Evolutionary conservation across 169 alveolate species (phyloP), one percentile per base, ranked within the genome.

Genomic region (Gregarina niphandrodes): DNA sequence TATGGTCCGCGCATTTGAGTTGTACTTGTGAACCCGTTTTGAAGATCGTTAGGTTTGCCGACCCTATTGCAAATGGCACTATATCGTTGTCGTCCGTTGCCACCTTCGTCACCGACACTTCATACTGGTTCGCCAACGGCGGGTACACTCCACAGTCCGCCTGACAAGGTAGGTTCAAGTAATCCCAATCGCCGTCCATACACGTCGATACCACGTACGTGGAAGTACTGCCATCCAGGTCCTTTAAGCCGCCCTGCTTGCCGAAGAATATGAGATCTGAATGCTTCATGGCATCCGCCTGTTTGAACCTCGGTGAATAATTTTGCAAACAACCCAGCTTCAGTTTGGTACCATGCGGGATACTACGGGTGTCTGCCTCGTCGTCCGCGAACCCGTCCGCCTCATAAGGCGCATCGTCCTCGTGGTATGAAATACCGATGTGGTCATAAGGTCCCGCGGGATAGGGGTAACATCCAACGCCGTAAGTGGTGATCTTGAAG

Each of bases 401-500:
- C 46, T 36, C 18, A 16, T n/a, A 36, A 15, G 24, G 12, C 3
- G 43, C 6, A 15, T n/a, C 19, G n/a, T n/a, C n/a, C n/a, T n/a
- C n/a, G n/a, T n/a, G n/a, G n/a, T n/a, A n/a, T n/a, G n/a, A n/a
- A n/a, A n/a, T n/a, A n/a, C n/a, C n/a, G n/a, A n/a, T n/a, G n/a
- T n/a, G n/a, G n/a, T n/a, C n/a, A n/a, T n/a, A n/a, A n/a, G n/a
- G n/a, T n/a, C n/a, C n/a, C n/a, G n/a, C n/a, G n/a, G n/a, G n/a
- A n/a, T 7, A 2, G 13, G 5, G 28, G 2, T 2, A 2, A 1
- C 29, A 36, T 12, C 3, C 29, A 19, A 16, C 29, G 4, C 43
- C 43, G 9, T 36, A 36, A 1, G 53, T 50, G 17, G 49, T 54
- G 36, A 57, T 49, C 11, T 40, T 35, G 4, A 57, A 7, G 4